A percentile compares a stretch with the other conserved stretches of the same genome.
Evolutionary conservation across 495 filamentous ascomycete species (phyloP).

Genomic region (Penicillium arizonense): DNA sequence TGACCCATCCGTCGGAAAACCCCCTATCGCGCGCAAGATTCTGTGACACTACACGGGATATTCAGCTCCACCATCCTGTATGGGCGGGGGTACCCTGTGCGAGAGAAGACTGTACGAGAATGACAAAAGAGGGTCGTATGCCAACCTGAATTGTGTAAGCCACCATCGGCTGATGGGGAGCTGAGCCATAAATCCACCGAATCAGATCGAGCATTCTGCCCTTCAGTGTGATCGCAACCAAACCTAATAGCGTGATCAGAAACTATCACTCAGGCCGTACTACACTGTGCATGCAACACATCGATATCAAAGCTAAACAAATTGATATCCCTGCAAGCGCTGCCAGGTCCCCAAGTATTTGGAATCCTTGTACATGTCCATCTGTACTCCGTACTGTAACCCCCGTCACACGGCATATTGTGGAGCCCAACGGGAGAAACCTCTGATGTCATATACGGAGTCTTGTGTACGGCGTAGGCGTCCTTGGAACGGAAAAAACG

Average conservation of each 20-base stretch:
- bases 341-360: background rate
- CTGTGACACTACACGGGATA: too few relatives aligned
- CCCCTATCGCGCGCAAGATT: too few relatives aligned
- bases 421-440: slow-evolving; percentile 3
- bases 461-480: background rate
- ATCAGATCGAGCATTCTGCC: background rate
- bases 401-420: background rate
- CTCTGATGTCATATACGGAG: background rate
- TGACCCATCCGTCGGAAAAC: too few relatives aligned
- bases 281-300: too few relatives aligned
- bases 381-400: background rate
- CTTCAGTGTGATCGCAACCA: background rate
- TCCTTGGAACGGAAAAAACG: background rate
- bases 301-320: too few relatives aligned
- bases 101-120: too few relatives aligned
- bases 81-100: too few relatives aligned
- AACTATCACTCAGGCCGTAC: too few relatives aligned
- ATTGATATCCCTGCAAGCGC: too few relatives aligned
- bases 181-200: background rate
- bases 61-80: too few relatives aligned
- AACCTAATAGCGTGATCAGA: background rate
- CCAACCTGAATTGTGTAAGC: too few relatives aligned
- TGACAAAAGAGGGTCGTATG: too few relatives aligned
- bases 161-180: background rate
- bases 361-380: slow-evolving; percentile 1